Percentiles rank a stretch among this genome's conserved stretches.
Conservation (phyloP, 2,329 filamentous ascomycete species). For the Colletotrichum karsti region DNA sequence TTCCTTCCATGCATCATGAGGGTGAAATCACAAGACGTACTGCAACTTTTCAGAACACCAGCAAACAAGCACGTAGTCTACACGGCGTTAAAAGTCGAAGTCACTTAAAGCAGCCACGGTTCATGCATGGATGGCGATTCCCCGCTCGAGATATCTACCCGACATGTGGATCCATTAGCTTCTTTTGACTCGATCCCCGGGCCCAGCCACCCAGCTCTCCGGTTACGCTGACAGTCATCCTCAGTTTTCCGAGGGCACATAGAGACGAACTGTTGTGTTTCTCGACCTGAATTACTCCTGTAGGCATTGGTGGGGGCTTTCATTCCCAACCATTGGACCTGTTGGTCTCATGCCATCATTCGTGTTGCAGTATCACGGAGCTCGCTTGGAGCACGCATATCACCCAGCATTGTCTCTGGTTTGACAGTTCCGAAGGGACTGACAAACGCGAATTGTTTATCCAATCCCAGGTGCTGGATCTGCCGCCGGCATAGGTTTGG, state of each 20-base stretch:
- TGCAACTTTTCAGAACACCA: too few relatives aligned
- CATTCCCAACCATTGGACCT: too few relatives aligned
- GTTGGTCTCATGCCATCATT: too few relatives aligned
- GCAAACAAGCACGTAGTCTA: too few relatives aligned
- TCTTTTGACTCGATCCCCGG: neutral
- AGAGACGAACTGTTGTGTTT: neutral
- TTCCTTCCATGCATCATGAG: too few relatives aligned
- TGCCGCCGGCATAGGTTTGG: neutral
- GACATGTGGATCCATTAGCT: neutral
- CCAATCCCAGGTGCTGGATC: neutral
- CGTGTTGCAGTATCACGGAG: too few relatives aligned
- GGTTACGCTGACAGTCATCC: neutral
- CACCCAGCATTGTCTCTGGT: neutral
- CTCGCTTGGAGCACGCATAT: too few relatives aligned
- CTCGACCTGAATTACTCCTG: neutral
- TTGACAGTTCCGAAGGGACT: neutral
- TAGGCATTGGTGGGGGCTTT: neutral
- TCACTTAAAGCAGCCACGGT: neutral
- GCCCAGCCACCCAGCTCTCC: neutral
- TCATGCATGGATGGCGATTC: neutral
- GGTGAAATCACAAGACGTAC: too few relatives aligned
- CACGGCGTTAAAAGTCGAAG: neutral
- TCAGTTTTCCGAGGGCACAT: neutral
- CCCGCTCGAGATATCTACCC: constrained; percentile 26
- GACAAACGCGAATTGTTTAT: neutral